Base-by-base conservation (phyloP, 78 protist species). In the Cavenderia fasciculata region DNA sequence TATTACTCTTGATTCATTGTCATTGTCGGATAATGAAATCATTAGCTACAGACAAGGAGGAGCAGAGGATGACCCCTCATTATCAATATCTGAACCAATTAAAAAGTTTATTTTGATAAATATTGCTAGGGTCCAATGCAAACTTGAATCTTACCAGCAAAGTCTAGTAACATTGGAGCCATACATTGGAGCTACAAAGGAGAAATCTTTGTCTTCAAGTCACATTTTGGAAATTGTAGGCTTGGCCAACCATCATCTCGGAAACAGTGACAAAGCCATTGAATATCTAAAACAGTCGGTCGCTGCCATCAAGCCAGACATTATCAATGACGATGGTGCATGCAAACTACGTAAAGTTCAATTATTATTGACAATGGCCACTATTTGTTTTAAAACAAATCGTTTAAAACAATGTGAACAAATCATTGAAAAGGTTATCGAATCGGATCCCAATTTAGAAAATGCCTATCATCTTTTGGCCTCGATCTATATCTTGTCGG, bases 121-220 rank as follows among this genome's bases (percentile, higher is more conserved):
- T 68, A n/a, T 82, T 21, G 21, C 90, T 31, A 49, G 90, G 56
- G 33, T 46, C 5, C 90, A 82, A 56, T 82, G 23, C 27, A 21
- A 56, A 18, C 11, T 25, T 16, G 71, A 71, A n/a, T 33, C 51
- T 27, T 82, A 51, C 21, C 38, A 51, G 40, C 51, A 68, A 23
- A 59, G 77, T 40, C 11, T 82, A 1, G 69, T 51, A 10, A 82
- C 69, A 12, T 10, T 82, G 19, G 36, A 43, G 3, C 40, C 65
- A 11, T 79, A 65, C 29, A 34, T 49, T 12, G 27, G n/a, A 2
- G 40, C 23, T 6, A 31, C 0, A 2, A 29, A 34, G 2, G 43
- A 27, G 2, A 29, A 63, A 19, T 12, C 47, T 36, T 14, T 25
- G 34, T 21, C 44, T 8, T n/a, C 65, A 57, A 79, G 88, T 52